A percentile compares a stretch with the other conserved stretches of the same genome.
phyloP scores from a whole-genome alignment of 768 basidiomycete genomes.

The Inosperma sp. region DNA sequence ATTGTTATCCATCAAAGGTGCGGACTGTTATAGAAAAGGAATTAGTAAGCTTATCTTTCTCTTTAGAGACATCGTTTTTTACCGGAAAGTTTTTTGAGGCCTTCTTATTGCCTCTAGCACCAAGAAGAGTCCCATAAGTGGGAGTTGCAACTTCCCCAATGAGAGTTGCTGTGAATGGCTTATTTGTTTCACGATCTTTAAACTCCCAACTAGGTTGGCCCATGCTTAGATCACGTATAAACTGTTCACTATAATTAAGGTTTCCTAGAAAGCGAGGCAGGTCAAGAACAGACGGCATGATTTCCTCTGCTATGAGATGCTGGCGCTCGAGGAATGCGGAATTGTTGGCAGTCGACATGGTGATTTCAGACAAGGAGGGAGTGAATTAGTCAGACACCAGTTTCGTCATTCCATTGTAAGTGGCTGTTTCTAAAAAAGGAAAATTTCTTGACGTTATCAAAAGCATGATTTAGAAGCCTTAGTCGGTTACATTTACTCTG shows the following conservation, averaged over 20 bases:
- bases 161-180: not conserved
- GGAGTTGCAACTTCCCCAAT: not conserved
- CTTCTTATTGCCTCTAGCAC: not conserved
- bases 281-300: not conserved
- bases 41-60: not conserved
- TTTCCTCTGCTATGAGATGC: not conserved
- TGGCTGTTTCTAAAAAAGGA: too few relatives aligned
- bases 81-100: not conserved
- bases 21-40: too few relatives aligned
- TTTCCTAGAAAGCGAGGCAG: not conserved
- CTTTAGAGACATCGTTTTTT: not conserved
- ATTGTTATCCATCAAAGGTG: too few relatives aligned
- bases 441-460: too few relatives aligned
- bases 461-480: too few relatives aligned
- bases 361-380: too few relatives aligned
- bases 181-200: not conserved
- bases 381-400: too few relatives aligned
- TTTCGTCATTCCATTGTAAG: too few relatives aligned
- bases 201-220: not conserved
- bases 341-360: too few relatives aligned
- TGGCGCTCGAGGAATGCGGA: not conserved
- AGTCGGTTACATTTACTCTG: too few relatives aligned
- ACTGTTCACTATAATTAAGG: not conserved
- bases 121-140: not conserved
- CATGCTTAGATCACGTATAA: not conserved